Conservation (phyloP, 768 basidiomycete genomes). For the Serpula lacrymans region DNA sequence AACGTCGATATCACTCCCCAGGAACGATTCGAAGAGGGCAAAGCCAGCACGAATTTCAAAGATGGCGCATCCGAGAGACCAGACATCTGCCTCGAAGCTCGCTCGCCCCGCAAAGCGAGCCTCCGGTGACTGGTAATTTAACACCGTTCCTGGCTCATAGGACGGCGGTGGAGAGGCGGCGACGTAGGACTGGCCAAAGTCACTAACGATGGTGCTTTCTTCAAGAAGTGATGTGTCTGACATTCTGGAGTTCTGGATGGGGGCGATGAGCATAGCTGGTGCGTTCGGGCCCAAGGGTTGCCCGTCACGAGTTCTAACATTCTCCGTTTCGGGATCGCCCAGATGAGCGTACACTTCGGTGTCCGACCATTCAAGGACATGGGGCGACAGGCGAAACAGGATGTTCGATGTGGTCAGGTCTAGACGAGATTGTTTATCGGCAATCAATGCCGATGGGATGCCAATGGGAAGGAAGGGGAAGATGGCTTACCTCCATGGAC, state of each 20-base stretch:
- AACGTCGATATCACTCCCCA: conserved; percentile 25
- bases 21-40: conserved; percentile 37
- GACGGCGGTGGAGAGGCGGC: conserved; percentile 16
- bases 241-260: conserved; percentile 21
- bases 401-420: conserved; percentile 40
- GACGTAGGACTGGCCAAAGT: conserved; percentile 38
- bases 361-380: conserved; percentile 31
- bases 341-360: conserved; percentile 27
- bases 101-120: conserved; percentile 28
- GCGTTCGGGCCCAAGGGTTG: conserved; percentile 22
- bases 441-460: not conserved
- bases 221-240: conserved; percentile 23
- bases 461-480: not conserved
- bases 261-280: conserved; percentile 25
- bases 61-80: conserved; percentile 35
- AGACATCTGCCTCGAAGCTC: conserved; percentile 43
- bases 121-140: conserved; percentile 35
- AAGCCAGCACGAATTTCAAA: conserved; percentile 28
- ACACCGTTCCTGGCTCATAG: conserved; percentile 30
- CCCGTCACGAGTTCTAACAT: conserved; percentile 21
- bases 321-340: conserved; percentile 31
- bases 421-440: conserved; percentile 11
- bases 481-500: conserved; percentile 34
- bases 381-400: conserved; percentile 25
- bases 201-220: conserved; percentile 30